A percentile compares a stretch with the other conserved stretches of the same genome.
These are phyloP conservation scores for Peronospora tabacina DNA, from an alignment of 352 stramenopile species.

Conservation along the genomic window DNA sequence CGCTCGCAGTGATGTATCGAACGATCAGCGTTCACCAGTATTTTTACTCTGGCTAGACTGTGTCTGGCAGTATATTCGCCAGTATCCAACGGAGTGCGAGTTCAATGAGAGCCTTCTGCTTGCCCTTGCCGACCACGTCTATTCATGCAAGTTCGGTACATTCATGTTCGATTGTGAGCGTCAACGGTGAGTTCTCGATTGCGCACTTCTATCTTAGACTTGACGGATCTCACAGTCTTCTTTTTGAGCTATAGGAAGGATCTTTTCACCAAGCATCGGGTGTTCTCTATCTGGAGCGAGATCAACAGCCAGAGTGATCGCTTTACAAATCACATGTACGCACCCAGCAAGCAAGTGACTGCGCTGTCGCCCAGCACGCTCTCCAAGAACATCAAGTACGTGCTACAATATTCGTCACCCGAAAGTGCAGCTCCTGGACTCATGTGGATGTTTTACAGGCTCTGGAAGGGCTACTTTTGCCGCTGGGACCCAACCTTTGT, in stretches of 20 bases:
- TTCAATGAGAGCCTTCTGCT: slow-evolving; percentile 93
- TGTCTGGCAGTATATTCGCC: slow-evolving; percentile 94
- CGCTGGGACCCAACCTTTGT: slow-evolving; percentile 76
- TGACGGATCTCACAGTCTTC: slow-evolving; percentile 3
- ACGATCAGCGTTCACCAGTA: slow-evolving; percentile 95
- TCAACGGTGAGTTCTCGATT: slow-evolving; percentile 47
- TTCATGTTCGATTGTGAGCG: slow-evolving; percentile 97
- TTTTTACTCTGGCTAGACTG: slow-evolving; percentile 99
- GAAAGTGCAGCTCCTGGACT: slow-evolving; percentile 3
- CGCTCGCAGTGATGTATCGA: slow-evolving; percentile 73
- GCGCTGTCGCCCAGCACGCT: slow-evolving; percentile 65
- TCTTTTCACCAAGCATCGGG: slow-evolving; percentile 66
- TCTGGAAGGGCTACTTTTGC: slow-evolving; percentile 84
- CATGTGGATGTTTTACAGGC: slow-evolving; percentile 29
- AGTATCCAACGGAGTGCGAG: slow-evolving; percentile 95
- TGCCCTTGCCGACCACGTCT: slow-evolving; percentile 93
- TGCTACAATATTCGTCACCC: slow-evolving; percentile 3
- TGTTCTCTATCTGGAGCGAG: slow-evolving; percentile 76
- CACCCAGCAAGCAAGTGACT: slow-evolving; percentile 34
- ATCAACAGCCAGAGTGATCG: slow-evolving; percentile 61
- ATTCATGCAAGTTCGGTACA: slow-evolving; percentile 95
- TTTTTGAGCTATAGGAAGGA: slow-evolving; percentile 43
- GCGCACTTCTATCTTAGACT: background rate
- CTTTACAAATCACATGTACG: slow-evolving; percentile 64
- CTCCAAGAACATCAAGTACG: slow-evolving; percentile 86